Conservation (phyloP, 352 stramenopile genomes). For the Phytophthora hybrid region DNA sequence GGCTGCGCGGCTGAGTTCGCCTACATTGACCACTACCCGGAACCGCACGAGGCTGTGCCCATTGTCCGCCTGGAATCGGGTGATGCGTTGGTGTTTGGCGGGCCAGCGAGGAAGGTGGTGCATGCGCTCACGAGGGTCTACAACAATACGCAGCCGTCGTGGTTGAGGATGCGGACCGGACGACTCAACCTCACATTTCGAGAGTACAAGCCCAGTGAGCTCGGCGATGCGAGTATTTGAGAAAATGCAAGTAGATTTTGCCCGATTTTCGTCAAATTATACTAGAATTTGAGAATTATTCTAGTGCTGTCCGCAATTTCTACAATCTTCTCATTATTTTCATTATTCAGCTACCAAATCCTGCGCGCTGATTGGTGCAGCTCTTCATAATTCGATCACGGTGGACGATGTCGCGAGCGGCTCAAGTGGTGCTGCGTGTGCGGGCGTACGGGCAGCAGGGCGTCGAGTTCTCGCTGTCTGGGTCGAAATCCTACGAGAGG, state of each 20-base stretch:
- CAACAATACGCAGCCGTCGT: conserved; percentile 56
- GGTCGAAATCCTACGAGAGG: conserved; percentile 13
- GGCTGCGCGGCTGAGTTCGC: conserved; percentile 72
- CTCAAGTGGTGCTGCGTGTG: conserved; percentile 60
- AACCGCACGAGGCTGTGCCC: conserved; percentile 55
- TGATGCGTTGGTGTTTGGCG: conserved; percentile 79
- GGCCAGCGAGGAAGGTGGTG: conserved; percentile 62
- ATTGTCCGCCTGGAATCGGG: conserved; percentile 72
- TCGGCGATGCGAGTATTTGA: neutral
- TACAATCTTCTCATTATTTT: too few relatives aligned
- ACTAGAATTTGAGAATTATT: too few relatives aligned
- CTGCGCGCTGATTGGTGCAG: neutral
- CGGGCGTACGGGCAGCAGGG: conserved; percentile 54
- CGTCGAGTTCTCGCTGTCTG: conserved; percentile 64
- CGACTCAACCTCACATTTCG: conserved; percentile 81
- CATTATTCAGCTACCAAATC: neutral
- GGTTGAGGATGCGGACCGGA: conserved; percentile 65
- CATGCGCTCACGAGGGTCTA: conserved; percentile 76
- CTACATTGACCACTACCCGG: conserved; percentile 73
- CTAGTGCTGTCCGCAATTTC: too few relatives aligned
- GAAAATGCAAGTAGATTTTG: too few relatives aligned
- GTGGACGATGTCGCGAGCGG: conserved; percentile 24
- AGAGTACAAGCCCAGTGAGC: conserved; percentile 58
- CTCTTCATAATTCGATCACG: neutral
- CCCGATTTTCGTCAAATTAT: too few relatives aligned